Evolutionary conservation across 345 rosid genomes (phyloP).

Genomic region (Stellera chamaejasme): DNA sequence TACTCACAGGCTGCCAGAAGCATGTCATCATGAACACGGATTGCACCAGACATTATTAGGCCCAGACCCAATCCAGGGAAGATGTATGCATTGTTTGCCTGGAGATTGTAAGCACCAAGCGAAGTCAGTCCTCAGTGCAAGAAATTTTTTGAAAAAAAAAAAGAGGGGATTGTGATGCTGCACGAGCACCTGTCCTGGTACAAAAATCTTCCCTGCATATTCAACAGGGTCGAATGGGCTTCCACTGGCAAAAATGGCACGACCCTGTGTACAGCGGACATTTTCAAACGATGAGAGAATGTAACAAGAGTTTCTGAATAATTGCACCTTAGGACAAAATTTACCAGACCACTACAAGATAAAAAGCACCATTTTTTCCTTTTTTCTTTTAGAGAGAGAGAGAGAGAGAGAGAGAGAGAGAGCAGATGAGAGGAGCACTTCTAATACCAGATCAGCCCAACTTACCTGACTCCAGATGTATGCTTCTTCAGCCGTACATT

Average conservation of each 20-base stretch:
- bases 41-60: constrained; percentile 86
- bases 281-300: not conserved
- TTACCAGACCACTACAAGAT: no score
- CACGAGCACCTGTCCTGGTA: constrained; percentile 69
- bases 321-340: no score
- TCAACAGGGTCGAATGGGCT: constrained; percentile 85
- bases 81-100: constrained; percentile 96
- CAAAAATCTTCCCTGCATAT: constrained; percentile 46
- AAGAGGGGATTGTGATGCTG: not conserved
- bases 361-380: constrained; percentile 2
- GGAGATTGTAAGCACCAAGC: constrained; percentile 12
- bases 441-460: not conserved
- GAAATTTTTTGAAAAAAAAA: not conserved
- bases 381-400: not conserved
- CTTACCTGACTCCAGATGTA: constrained; percentile 86
- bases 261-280: constrained; percentile 45
- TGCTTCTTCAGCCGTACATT: constrained; percentile 96
- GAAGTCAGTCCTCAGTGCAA: constrained; percentile 10
- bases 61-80: constrained; percentile 98
- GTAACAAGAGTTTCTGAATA: not conserved
- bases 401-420: no score
- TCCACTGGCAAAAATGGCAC: constrained; percentile 89
- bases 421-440: not conserved
- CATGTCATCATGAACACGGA: constrained; percentile 95
- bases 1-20: constrained; percentile 82